These are phyloP conservation scores for Phytopythium helicoides DNA, from an alignment of 352 stramenopile species.

Conservation along the genomic window DNA sequence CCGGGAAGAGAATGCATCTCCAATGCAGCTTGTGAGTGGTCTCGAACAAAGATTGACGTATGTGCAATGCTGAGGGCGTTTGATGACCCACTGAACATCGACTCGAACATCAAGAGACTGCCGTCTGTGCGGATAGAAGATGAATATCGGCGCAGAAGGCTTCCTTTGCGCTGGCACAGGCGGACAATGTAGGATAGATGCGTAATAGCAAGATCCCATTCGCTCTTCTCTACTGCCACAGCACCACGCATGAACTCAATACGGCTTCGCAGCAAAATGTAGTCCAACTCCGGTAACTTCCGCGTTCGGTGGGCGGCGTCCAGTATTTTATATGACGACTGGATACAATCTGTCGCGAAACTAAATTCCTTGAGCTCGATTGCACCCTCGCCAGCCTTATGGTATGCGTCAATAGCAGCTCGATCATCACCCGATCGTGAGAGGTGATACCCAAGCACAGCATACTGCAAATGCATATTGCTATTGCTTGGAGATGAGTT, in stretches of 20 bases:
- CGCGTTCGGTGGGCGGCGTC: constrained; percentile 34
- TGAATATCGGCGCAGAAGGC: constrained; percentile 49
- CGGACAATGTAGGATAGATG: constrained; percentile 67
- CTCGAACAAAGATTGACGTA: neutral
- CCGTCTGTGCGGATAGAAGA: constrained; percentile 34
- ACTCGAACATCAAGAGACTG: constrained; percentile 13
- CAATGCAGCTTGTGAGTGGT: neutral
- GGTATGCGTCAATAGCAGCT: constrained; percentile 54
- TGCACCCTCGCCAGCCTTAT: constrained; percentile 53
- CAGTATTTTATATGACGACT: constrained; percentile 67
- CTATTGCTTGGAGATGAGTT: neutral
- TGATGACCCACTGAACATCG: constrained; percentile 14
- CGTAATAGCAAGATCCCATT: constrained; percentile 57
- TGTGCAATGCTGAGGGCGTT: constrained; percentile 21
- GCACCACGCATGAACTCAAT: constrained; percentile 74
- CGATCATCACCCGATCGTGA: constrained; percentile 54
- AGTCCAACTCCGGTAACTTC: constrained; percentile 57
- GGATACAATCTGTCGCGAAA: constrained; percentile 74
- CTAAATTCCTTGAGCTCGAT: constrained; percentile 55
- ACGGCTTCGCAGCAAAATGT: constrained; percentile 55
- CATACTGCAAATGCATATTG: constrained; percentile 45
- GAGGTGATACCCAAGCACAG: constrained; percentile 65
- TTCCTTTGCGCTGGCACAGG: constrained; percentile 63
- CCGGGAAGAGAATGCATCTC: too few species aligned
- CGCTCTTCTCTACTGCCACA: constrained; percentile 69